Evolutionary conservation across 2,329 filamentous ascomycete genomes (phyloP), one percentile per base, ranked within the genome.

Genomic region (Scleromitrula shiraiana): DNA sequence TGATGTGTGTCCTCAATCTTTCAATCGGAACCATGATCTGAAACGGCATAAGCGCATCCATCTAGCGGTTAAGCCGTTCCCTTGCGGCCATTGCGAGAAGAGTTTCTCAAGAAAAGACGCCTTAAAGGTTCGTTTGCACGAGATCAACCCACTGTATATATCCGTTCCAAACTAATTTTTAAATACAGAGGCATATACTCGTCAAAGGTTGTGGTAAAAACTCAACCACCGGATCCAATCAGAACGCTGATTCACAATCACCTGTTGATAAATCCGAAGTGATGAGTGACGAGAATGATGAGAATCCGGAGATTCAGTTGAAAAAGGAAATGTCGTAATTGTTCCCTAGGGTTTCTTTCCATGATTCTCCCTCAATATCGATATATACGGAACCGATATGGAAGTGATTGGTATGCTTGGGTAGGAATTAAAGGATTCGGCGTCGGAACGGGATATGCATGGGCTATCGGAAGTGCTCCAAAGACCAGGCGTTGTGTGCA

Each of bases 41-140:
- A 98, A 98, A 69, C 78, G 93, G 43, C 93, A 98, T 66, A 95
- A 95, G 73, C 75, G 89, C 41, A 97, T 97, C 50, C 93, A 98
- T 67, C 69, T 97, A 50, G 87, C 89, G 0, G 88, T 97, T 33
- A 98, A 98, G 73, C 93, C 93, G 0, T 97, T 91, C 65, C 90
- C 90, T 0, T 98, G 93, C 65, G 79, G 73, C 6, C 84, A 85
- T 61, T 98, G 93, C 64, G 89, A 95, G 53, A 97, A 97, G 77
- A 93, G 87, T 64, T 98, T 98, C 62, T 96, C 90, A 3, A 77
- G 93, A 51, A 97, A 97, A 65, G 93, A 97, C 67, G 93, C 93
- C 8, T 72, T 98, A 24, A 97, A 97, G 86, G 93, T 97, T 71
- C 60, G 79, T 70, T 57, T 53, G 55, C 46, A 49, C 40, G 46